Conservation (phyloP, 495 filamentous ascomycete species). For the Neurospora sp. region DNA sequence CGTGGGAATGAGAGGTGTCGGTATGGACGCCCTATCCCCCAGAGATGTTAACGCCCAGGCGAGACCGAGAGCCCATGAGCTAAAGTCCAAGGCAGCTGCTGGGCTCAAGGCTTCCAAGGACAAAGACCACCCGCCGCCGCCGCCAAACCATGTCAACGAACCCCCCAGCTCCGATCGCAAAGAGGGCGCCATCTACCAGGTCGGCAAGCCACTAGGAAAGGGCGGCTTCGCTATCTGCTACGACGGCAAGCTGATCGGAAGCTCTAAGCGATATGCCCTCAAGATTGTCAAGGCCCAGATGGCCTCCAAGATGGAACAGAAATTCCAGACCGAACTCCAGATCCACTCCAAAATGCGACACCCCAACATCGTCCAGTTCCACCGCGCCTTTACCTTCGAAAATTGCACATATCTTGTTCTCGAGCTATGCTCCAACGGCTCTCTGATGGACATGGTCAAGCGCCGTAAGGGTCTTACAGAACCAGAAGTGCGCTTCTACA, state of each 20-base stretch:
- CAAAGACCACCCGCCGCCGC: slow-evolving; percentile 67
- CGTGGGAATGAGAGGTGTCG: slow-evolving; percentile 28
- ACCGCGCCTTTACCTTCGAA: slow-evolving; percentile 85
- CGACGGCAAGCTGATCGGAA: slow-evolving; percentile 55
- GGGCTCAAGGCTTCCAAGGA: slow-evolving; percentile 46
- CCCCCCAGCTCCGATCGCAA: slow-evolving; percentile 50
- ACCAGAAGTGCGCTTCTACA: slow-evolving; percentile 82
- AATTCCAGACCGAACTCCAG: slow-evolving; percentile 97
- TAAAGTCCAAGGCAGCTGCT: slow-evolving; percentile 45
- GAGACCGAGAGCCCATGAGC: slow-evolving; percentile 32
- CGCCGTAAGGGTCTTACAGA: slow-evolving; percentile 76
- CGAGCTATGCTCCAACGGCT: slow-evolving; percentile 90
- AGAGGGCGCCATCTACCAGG: slow-evolving; percentile 67
- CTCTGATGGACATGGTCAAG: slow-evolving; percentile 97
- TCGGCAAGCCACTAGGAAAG: slow-evolving; percentile 78
- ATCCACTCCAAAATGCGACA: slow-evolving; percentile 97
- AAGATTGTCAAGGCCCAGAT: slow-evolving; percentile 89
- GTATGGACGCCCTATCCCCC: slow-evolving; percentile 64
- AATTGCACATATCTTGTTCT: slow-evolving; percentile 87
- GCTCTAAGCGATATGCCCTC: slow-evolving; percentile 62
- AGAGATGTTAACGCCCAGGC: slow-evolving; percentile 56
- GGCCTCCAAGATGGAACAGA: slow-evolving; percentile 72
- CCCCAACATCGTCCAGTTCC: slow-evolving; percentile 86
- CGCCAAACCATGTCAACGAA: slow-evolving; percentile 67
- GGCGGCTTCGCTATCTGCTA: slow-evolving; percentile 94